A percentile compares a stretch with the other conserved stretches of the same genome.
Evolutionary conservation across 1,139 yeast genomes (phyloP).

Genomic region (Geotrichum phurueaensis): DNA sequence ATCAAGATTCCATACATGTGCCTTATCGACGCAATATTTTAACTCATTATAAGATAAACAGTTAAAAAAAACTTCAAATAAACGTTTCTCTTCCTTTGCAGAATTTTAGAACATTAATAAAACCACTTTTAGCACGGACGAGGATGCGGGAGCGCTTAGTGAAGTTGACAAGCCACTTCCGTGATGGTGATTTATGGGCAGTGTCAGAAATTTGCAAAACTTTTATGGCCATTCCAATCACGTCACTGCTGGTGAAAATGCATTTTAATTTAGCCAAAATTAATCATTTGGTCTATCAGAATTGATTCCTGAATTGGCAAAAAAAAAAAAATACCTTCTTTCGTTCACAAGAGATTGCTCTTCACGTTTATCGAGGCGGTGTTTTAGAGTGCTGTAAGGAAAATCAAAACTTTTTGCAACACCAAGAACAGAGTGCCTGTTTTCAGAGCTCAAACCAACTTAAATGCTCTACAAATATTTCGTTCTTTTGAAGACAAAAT

Average conservation of each 20-base stretch:
- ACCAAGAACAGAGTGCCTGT: too few relatives aligned
- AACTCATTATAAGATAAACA: not conserved
- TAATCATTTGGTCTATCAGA: not conserved
- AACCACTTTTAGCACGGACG: not conserved
- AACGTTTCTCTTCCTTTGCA: not conserved
- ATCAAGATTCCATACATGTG: not conserved
- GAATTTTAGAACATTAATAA: not conserved
- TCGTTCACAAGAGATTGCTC: too few relatives aligned
- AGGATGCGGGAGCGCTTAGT: too few relatives aligned
- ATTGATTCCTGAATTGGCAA: not conserved
- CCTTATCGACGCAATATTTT: not conserved
- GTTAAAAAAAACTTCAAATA: too few relatives aligned
- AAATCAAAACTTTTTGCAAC: too few relatives aligned
- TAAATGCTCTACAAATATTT: too few relatives aligned
- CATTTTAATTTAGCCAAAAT: not conserved
- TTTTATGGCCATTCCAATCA: not conserved
- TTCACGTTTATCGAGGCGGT: too few relatives aligned
- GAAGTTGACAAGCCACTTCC: not conserved
- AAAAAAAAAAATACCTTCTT: too few relatives aligned
- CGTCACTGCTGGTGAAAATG: not conserved
- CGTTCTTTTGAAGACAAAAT: too few relatives aligned
- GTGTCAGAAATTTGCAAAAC: not conserved
- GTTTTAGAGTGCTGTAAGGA: too few relatives aligned
- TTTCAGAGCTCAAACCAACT: too few relatives aligned
- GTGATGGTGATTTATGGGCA: not conserved